Evolutionary conservation across 257 asterid species (phyloP), one percentile per base, ranked within the genome.

Genomic region (Schizonepeta tenuifolia): DNA sequence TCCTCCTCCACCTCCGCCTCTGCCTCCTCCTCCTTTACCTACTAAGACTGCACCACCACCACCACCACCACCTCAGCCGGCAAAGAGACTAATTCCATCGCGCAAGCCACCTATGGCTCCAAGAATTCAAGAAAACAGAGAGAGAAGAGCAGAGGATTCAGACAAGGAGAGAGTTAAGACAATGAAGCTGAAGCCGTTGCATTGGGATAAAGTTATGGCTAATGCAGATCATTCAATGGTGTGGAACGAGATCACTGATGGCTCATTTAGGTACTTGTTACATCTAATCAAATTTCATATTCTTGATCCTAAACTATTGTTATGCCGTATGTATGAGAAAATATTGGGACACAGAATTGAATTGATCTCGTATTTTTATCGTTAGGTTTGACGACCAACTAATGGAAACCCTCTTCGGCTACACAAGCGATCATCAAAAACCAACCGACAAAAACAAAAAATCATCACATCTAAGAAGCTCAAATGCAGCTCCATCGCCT

Each of bases 131-230:
- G 74, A 54, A 54, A 75, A 70, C 51, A 74, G 76, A 40, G 40
- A 20, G 10, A 62, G 70, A 38, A 78, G 62, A 64, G 40, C 57
- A 18, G 57, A 51, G 57, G 54, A 14, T 47, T 47, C 20, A 5
- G 54, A 47, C 21, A 47, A 47, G 20, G 57, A 82, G 46, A 77
- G 74, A 60, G 78, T 8, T n/a, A 80, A 68, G 57, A 71, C 43
- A 4, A 24, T 59, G 67, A 93, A 87, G 61, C 79, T 93, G 59
- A 93, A 85, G 85, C 96, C 97, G 9, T 53, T 93, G 49, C 96
- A 93, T 71, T 93, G 98, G 97, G 97, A 93, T n/a, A 93, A 93
- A 75, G 97, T 93, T 28, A 63, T 67, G 13, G 85, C 93, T 15
- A 85, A 87, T 77, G 83, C 78, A 43, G 96, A 90, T 64, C 91